phyloP scores from a whole-genome alignment of 352 stramenopile species.

The Discostella stelligera region DNA sequence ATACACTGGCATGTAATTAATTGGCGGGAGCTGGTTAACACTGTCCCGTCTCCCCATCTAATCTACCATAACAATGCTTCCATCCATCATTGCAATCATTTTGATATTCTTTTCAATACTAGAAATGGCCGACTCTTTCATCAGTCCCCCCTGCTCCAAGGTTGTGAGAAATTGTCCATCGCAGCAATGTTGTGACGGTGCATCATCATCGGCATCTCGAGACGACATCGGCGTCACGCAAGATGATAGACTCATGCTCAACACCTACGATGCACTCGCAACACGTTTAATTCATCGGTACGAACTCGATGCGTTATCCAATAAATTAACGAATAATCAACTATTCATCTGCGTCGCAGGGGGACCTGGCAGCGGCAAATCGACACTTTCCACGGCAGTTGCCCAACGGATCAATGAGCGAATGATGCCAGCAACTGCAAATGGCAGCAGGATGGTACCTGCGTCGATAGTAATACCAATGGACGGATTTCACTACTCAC shows the following conservation, averaged over 20 bases:
- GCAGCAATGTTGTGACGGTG: background rate
- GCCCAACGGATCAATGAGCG: slow-evolving; percentile 38
- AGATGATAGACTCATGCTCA: slow-evolving; percentile 36
- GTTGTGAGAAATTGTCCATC: background rate
- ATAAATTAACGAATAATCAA: slow-evolving; percentile 27
- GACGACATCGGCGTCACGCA: background rate
- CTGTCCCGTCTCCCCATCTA: too few species aligned
- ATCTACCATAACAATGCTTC: background rate
- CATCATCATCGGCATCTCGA: slow-evolving; percentile 3
- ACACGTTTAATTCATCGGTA: slow-evolving; percentile 33
- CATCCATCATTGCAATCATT: background rate
- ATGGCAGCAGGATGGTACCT: background rate
- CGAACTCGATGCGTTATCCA: background rate
- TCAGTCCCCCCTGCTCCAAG: background rate
- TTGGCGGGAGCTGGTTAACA: too few species aligned
- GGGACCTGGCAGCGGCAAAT: slow-evolving; percentile 54
- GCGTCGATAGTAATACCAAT: slow-evolving; percentile 71
- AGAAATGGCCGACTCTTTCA: slow-evolving; percentile 3
- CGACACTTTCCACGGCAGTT: slow-evolving; percentile 54
- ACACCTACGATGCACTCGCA: slow-evolving; percentile 50
- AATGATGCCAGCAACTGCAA: slow-evolving; percentile 5
- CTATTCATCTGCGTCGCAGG: slow-evolving; percentile 52
- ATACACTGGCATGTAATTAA: too few species aligned
- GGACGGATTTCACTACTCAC: slow-evolving; percentile 77
- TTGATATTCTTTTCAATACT: slow-evolving; percentile 1